Evolutionary conservation across 371 early-diverging fungal species (phyloP), one percentile per base, ranked within the genome.

Genomic region (Saksenaea oblongispora): DNA sequence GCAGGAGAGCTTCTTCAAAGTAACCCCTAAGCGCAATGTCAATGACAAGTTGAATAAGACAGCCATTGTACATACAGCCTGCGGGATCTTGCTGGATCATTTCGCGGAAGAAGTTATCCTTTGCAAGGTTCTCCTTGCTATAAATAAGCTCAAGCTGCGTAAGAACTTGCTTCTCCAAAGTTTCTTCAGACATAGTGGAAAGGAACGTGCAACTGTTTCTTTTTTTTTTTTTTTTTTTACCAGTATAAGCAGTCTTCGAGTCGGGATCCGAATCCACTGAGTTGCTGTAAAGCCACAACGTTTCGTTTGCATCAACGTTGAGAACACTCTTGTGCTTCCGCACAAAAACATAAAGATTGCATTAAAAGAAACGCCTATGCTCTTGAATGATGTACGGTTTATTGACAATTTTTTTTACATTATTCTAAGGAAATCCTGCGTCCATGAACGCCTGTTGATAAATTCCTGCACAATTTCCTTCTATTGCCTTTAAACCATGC

Each of bases 61-160:
- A 53, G 5, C 24, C 11, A 22, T 17, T 47, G 58, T 11, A 55
- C 67, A 66, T 75, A 78, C 82, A 81, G 39, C 74, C 73, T 59
- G 76, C 82, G 27, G 78, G 71, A 61, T 73, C 61, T 61, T 73
- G 78, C 51, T 73, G 73, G 7, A 61, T 66, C 51, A 81, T 61
- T 64, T 81, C 82, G 18, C 72, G 59, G 58, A 81, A 75, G 59
- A 81, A 81, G 18, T 66, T 68, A 53, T 81, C 76, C 51, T 76
- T 81, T 18, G 58, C 68, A 5, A 81, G 62, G 54, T 78, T 74
- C 27, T 76, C 76, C 15, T 65, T 55, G 61, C 71, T 65, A 34
- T 67, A 78, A 56, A 80, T 80, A 37, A 57, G 59, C 3, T 68
- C 53, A 1, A 80, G 58, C 57, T 79, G 76, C 22, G 60, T 59